Base-by-base conservation (phyloP, 179 eudicot genomes). In the Silene vulgaris region DNA sequence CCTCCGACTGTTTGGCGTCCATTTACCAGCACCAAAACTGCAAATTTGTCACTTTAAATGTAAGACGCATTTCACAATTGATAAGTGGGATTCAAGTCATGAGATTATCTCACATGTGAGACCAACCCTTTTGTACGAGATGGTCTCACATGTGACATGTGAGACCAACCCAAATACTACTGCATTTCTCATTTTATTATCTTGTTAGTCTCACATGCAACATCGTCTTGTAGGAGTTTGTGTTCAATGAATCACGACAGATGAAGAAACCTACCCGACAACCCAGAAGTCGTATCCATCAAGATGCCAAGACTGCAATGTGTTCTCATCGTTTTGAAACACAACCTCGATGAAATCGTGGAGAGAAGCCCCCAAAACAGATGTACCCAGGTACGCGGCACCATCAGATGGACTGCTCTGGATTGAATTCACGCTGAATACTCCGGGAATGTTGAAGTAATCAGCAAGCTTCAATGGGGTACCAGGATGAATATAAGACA, bases 271-370 rank as follows among this genome's bases (percentile, higher is more conserved):
- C 72, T 82, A 94, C 97, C 96, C 97, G 57, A 90, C 93, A 74
- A 86, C 92, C 97, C 97, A 96, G 81, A 93, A 92, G 82, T 91
- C 97, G 80, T 93, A 96, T 17, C 99, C 99, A 75, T 96, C 97
- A 73, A 93, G 91, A 86, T 96, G 99, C 97, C 97, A 92, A 19
- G 97, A 85, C 61, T 95, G 97, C 83, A 89, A 61, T 12, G 78
- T 43, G 14, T 80, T 77, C 83, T 90, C 97, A 29, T 84, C 84
- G 70, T 93, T 92, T 66, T 90, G 97, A 85, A 92, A 95, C 57
- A 92, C 85, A 35, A 90, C 71, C 81, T 95, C 96, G 7, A 87
- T 75, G 80, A 92, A 92, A 56, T 95, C 93, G 35, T 92, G 97
- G 75, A 80, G 88, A 48, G 70, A 32, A 61, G 87, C 68, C 12